Evolutionary conservation across 2,329 filamentous ascomycete genomes (phyloP).

Genomic region (Aspergillus floridensis): DNA sequence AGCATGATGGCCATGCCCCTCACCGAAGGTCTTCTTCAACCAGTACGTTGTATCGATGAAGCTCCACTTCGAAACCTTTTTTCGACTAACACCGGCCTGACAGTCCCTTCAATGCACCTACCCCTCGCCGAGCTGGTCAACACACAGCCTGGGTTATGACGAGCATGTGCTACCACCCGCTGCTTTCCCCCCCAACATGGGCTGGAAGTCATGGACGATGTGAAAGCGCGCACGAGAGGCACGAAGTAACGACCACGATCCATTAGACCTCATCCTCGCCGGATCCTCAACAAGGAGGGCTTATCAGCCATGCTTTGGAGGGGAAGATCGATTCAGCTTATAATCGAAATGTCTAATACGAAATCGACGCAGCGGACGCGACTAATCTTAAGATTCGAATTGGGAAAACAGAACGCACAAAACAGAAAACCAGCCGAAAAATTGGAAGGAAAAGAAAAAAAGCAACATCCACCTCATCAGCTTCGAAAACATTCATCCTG

Average conservation of each 20-base stretch:
- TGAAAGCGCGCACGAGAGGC: neutral
- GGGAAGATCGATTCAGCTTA: neutral
- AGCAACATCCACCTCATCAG: too few species aligned
- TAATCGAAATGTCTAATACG: neutral
- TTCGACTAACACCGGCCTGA: slow-evolving; percentile 13
- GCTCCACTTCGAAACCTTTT: neutral
- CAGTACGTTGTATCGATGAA: slow-evolving; percentile 32
- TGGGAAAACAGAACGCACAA: neutral
- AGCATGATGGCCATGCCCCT: slow-evolving; percentile 36
- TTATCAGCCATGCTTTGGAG: neutral
- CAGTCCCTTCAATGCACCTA: slow-evolving; percentile 40
- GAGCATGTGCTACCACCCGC: slow-evolving; percentile 36
- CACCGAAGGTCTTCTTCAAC: slow-evolving; percentile 36
- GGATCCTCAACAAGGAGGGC: neutral
- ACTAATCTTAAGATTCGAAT: neutral
- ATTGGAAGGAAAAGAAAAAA: too few species aligned
- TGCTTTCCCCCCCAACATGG: slow-evolving; percentile 31
- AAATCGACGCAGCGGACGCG: neutral
- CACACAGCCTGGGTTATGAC: slow-evolving; percentile 38
- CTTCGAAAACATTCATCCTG: too few species aligned
- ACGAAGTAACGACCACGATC: neutral
- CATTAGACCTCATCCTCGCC: neutral
- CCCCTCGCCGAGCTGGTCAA: slow-evolving; percentile 41
- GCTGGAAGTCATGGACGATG: slow-evolving; percentile 33
- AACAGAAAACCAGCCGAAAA: neutral